Base-by-base conservation (phyloP, 208 protist genomes). In the Acanthamoeba royreba region DNA sequence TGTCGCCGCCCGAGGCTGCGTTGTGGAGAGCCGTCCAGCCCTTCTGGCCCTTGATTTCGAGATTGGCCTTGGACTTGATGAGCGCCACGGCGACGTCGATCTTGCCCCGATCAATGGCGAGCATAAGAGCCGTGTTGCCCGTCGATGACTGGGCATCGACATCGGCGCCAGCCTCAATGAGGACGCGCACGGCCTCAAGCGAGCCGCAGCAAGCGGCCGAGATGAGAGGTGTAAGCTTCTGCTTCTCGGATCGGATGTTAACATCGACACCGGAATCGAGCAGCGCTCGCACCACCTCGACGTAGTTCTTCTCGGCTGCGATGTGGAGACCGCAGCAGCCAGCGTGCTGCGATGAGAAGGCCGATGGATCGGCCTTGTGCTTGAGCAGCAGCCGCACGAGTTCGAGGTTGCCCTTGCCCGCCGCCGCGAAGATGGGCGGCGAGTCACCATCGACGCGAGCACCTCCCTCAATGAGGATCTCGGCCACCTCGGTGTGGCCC, bases 301-400 rank as follows among this genome's bases (percentile, higher is more conserved):
- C 83, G 52, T 90, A 90, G 52, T 90, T 90, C 83, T 90, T 90
- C 83, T 90, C 83, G 33, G 83, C 83, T 17, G 83, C 83, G 38
- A 90, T 90, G 83, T 90, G 83, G 22, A 90, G 49, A n/a, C 83
- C 83, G 33, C 83, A 90, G 52, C 83, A 90, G 45, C 83, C 83
- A 11, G 83, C 83, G 33, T 90, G 83, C 52, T 90, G 83, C 46
- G 83, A 90, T 38, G 52, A 69, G 83, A 90, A 90, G 31, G 83
- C 83, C 35, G 83, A 90, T 38, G 83, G 83, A 35, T 90, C 66
- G 52, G 83, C 83, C n/a, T 52, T 52, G 25, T 63, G 25, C 31
- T 45, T 90, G 33, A 90, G 22, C 45, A 90, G 53, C 28, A 90
- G 53, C 11, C 38, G n/a, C 83, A 90, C 83, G 11, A 90, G 22